These are phyloP conservation scores for Ceratocystis lukuohia DNA, from an alignment of 2,329 filamentous ascomycete genomes.

Conservation along the genomic window DNA sequence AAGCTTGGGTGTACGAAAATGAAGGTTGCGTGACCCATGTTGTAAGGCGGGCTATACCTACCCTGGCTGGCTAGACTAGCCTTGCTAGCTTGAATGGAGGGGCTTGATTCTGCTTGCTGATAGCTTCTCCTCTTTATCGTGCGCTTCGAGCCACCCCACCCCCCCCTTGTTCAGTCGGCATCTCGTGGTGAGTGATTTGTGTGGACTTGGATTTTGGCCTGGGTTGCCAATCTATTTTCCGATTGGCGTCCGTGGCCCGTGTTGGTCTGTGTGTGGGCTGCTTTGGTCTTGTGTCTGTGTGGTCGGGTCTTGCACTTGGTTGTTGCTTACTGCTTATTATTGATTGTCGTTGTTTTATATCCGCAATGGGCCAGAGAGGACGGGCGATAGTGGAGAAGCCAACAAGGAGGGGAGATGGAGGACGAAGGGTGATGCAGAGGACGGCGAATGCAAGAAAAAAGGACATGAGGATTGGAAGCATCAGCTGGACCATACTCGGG, in stretches of 20 bases:
- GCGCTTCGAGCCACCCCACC: neutral
- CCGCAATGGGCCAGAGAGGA: too few species aligned
- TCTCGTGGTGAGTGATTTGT: constrained; percentile 9
- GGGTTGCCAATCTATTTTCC: constrained; percentile 5
- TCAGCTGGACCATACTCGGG: too few species aligned
- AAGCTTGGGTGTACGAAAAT: neutral
- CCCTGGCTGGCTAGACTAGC: neutral
- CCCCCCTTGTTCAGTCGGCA: neutral
- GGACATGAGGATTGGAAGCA: too few species aligned
- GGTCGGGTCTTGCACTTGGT: neutral
- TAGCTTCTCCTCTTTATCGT: neutral
- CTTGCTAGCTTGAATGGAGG: neutral
- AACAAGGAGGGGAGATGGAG: too few species aligned
- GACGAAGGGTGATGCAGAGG: too few species aligned
- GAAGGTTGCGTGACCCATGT: neutral
- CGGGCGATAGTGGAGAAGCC: too few species aligned
- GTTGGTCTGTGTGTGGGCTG: constrained; percentile 5
- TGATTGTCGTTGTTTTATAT: neutral
- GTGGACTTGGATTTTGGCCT: neutral
- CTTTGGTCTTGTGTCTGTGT: neutral
- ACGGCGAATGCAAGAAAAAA: too few species aligned
- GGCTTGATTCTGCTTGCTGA: neutral
- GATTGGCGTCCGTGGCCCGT: constrained; percentile 5
- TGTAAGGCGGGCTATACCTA: neutral
- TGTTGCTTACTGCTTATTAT: too few species aligned